These are phyloP conservation scores for Pyrenophora graminea DNA, from an alignment of 2,329 filamentous ascomycete species.

Conservation along the genomic window DNA sequence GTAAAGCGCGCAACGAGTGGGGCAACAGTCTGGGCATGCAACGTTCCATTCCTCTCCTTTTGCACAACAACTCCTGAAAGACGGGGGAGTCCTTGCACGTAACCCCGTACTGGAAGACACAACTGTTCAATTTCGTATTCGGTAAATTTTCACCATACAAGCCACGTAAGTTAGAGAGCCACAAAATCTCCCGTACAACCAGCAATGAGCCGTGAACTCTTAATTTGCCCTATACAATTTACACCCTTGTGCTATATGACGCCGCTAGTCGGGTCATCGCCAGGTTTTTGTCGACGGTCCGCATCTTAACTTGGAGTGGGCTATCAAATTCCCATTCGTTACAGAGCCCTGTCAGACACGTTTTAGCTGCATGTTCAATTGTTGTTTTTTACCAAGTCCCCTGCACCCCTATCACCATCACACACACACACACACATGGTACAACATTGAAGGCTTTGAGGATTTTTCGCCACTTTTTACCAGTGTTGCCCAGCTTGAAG, in stretches of 20 bases:
- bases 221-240: slow-evolving; percentile 14
- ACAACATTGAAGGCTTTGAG: slow-evolving; percentile 18
- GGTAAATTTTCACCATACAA: not conserved
- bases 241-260: slow-evolving; percentile 35
- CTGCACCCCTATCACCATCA: slow-evolving; percentile 29
- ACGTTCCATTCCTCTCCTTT: slow-evolving; percentile 11
- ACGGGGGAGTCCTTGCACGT: not conserved
- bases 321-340: slow-evolving; percentile 22
- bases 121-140: too few species aligned
- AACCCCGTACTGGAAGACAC: not conserved
- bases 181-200: not conserved
- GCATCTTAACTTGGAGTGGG: slow-evolving; percentile 12
- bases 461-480: slow-evolving; percentile 25
- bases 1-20: slow-evolving; percentile 13
- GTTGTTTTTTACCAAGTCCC: slow-evolving; percentile 18
- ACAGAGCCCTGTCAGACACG: slow-evolving; percentile 7
- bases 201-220: not conserved
- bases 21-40: slow-evolving; percentile 12
- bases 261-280: slow-evolving; percentile 18
- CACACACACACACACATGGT: slow-evolving; percentile 31
- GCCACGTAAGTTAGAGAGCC: not conserved
- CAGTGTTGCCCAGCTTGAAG: not conserved
- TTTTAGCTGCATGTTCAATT: slow-evolving; percentile 18
- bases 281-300: slow-evolving; percentile 10
- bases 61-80: slow-evolving; percentile 8